Evolutionary conservation across 140 eudicot species (phyloP).

Genomic region (Eryngium alpinum): DNA sequence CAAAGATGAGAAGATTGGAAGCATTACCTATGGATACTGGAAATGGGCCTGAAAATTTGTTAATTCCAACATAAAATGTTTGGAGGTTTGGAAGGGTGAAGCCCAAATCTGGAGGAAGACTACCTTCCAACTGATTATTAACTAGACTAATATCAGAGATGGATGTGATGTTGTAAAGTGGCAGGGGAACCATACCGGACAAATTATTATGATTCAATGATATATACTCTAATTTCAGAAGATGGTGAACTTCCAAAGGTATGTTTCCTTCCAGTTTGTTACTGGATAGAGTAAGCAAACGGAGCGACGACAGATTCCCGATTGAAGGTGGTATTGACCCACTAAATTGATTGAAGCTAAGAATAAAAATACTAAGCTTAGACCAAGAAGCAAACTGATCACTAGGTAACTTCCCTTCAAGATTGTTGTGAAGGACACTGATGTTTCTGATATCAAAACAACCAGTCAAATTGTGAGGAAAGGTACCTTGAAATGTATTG

Average conservation of each 20-base stretch:
- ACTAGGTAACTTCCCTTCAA: slow-evolving; percentile 5
- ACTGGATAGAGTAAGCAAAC: no score
- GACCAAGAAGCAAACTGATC: slow-evolving; percentile 3
- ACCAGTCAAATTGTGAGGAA: slow-evolving; percentile 11
- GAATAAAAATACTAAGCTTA: neutral
- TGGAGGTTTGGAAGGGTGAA: neutral
- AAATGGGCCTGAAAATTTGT: neutral
- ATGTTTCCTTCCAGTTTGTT: no score
- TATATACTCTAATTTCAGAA: no score
- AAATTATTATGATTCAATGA: no score
- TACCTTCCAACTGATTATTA: neutral
- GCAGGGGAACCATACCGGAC: slow-evolving; percentile 9
- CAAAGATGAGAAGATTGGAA: neutral
- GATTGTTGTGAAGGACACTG: neutral
- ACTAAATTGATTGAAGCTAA: no score
- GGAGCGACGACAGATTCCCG: no score
- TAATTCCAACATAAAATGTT: neutral
- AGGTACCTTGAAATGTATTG: slow-evolving; percentile 11
- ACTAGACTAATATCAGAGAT: neutral
- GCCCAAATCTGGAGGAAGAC: neutral
- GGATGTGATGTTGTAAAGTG: slow-evolving; percentile 8
- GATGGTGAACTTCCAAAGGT: no score
- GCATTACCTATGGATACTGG: neutral
- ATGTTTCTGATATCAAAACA: neutral
- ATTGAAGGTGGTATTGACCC: no score